A percentile compares a stretch with the other conserved stretches of the same genome.
phyloP scores from a whole-genome alignment of 2,329 filamentous ascomycete genomes.

The Dothideomycetidae sp. region DNA sequence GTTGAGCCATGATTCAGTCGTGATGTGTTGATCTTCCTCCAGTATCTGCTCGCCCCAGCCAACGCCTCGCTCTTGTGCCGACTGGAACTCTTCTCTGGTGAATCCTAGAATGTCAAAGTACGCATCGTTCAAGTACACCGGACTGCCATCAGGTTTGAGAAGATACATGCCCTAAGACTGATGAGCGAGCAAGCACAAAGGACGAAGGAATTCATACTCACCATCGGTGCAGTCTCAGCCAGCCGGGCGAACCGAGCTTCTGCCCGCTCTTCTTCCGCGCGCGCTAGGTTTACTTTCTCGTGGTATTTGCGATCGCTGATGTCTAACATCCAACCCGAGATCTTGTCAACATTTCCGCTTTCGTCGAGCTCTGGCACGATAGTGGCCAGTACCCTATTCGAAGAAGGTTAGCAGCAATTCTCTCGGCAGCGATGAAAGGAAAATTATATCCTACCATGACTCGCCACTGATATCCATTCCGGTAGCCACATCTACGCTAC shows the following conservation, averaged over 20 bases:
- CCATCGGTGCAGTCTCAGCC: slow-evolving; percentile 8
- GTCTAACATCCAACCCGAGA: slow-evolving; percentile 24
- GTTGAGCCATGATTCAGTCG: slow-evolving; percentile 20
- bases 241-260: slow-evolving; percentile 7
- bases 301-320: slow-evolving; percentile 22
- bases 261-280: slow-evolving; percentile 8
- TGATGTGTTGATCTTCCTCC: slow-evolving; percentile 23
- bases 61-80: slow-evolving; percentile 13
- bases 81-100: slow-evolving; percentile 13
- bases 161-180: slow-evolving; percentile 12
- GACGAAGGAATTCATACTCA: background rate
- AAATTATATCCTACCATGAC: slow-evolving; percentile 15
- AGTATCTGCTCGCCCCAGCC: slow-evolving; percentile 14
- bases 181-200: too few species aligned
- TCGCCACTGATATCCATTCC: slow-evolving; percentile 17
- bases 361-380: slow-evolving; percentile 21
- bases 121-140: slow-evolving; percentile 28
- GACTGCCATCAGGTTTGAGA: slow-evolving; percentile 21
- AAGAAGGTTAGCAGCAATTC: background rate
- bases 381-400: slow-evolving; percentile 16
- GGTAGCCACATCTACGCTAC: slow-evolving; percentile 16
- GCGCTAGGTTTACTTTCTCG: slow-evolving; percentile 24
- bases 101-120: slow-evolving; percentile 25
- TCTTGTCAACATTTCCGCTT: slow-evolving; percentile 17
- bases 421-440: background rate